phyloP scores from a whole-genome alignment of 179 eudicot species.

The Carnegiea gigantea region DNA sequence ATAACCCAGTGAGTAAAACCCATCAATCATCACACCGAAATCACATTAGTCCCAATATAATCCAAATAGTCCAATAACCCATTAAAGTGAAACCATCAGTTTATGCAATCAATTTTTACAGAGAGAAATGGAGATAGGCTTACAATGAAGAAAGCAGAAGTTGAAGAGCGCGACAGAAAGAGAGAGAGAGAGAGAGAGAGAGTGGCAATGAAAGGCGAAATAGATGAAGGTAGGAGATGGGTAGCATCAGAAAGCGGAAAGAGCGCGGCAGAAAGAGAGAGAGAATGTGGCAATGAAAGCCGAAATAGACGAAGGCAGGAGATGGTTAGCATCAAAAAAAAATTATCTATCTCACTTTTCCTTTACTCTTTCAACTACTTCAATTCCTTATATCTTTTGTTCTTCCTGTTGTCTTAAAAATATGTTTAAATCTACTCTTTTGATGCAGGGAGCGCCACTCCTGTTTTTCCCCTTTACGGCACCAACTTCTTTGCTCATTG shows the following conservation, averaged over 20 bases:
- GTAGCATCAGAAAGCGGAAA: conserved; percentile 19
- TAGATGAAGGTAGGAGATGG: conserved; percentile 26
- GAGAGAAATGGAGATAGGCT: conserved; percentile 9
- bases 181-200: not conserved
- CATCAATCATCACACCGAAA: conserved; percentile 4
- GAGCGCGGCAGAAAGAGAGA: no score
- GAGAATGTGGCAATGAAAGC: no score
- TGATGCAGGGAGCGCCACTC: no score
- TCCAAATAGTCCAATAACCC: conserved; percentile 8
- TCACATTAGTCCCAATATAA: conserved; percentile 2
- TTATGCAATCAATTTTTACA: not conserved
- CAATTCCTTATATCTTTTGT: no score
- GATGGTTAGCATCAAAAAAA: no score
- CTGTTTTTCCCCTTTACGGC: no score
- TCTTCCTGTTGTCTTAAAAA: no score
- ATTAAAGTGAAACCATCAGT: conserved; percentile 4
- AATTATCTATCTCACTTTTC: no score
- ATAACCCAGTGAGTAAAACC: not conserved
- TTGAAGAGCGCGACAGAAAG: conserved; percentile 1
- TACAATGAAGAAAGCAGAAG: conserved; percentile 17
- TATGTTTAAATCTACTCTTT: no score
- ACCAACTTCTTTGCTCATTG: no score
- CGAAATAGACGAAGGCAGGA: no score
- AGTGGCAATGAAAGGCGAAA: conserved; percentile 12
- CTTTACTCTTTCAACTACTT: no score